These are phyloP conservation scores for Trapa bicornis DNA, from an alignment of 345 rosid species.

Conservation along the genomic window DNA sequence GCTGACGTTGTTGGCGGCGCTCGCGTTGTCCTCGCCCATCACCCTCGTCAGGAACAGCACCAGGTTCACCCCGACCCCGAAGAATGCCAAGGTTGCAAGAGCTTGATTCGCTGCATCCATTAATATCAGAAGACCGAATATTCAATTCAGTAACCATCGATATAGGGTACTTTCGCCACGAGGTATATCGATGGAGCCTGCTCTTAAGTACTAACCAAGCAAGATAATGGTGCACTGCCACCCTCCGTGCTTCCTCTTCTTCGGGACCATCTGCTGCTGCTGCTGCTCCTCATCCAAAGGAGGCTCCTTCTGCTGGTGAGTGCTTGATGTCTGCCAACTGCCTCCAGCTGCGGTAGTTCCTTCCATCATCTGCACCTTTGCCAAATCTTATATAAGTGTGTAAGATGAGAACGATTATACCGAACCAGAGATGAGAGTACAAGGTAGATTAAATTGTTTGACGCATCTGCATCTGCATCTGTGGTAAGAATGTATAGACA, in stretches of 20 bases:
- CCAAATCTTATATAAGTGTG: too few species aligned
- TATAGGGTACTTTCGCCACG: too few species aligned
- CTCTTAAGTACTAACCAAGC: slow-evolving; percentile 7
- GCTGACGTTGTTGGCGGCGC: slow-evolving; percentile 15
- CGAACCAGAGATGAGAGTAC: too few species aligned
- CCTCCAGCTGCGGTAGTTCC: background rate
- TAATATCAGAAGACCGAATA: too few species aligned
- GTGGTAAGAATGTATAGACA: background rate
- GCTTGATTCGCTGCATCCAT: slow-evolving; percentile 12
- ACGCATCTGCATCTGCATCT: too few species aligned
- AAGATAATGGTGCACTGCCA: slow-evolving; percentile 13
- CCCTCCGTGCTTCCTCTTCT: slow-evolving; percentile 6
- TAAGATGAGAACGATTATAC: background rate
- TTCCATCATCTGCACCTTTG: slow-evolving; percentile 4
- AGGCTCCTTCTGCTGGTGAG: background rate
- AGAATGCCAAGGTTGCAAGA: slow-evolving; percentile 14
- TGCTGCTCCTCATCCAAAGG: background rate
- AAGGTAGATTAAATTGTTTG: too few species aligned
- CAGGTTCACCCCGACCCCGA: slow-evolving; percentile 17
- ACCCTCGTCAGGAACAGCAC: slow-evolving; percentile 14
- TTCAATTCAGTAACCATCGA: too few species aligned
- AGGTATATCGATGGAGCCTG: too few species aligned
- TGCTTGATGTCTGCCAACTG: background rate
- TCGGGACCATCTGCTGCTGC: background rate
- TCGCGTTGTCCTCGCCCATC: slow-evolving; percentile 8